Percentiles rank a stretch among this genome's conserved stretches.
These are phyloP conservation scores for Dissophora ornata DNA, from an alignment of 192 early-diverging fungal species.

Conservation along the genomic window DNA sequence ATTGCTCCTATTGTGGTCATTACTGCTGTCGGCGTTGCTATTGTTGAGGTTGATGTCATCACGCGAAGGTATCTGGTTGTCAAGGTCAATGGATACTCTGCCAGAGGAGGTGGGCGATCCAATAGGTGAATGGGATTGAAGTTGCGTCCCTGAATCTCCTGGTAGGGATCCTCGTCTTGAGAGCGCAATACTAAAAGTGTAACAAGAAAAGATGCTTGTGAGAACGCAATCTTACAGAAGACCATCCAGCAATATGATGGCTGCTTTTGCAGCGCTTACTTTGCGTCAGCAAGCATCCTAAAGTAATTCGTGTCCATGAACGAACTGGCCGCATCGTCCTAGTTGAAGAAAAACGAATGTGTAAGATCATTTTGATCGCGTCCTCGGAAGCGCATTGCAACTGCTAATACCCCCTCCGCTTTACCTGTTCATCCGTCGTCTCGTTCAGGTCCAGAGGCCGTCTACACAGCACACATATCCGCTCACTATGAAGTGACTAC, in stretches of 20 bases:
- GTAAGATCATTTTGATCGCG: no score
- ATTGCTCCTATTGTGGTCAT: neutral
- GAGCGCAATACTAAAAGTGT: slow-evolving; percentile 12
- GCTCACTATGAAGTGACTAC: slow-evolving; percentile 28
- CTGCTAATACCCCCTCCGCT: no score
- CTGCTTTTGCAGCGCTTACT: no score
- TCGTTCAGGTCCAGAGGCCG: slow-evolving; percentile 47
- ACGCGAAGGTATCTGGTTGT: slow-evolving; percentile 6
- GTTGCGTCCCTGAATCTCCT: slow-evolving; percentile 1
- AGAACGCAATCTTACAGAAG: neutral
- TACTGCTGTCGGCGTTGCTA: neutral
- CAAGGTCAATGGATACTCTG: slow-evolving; percentile 36
- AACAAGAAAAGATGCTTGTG: neutral
- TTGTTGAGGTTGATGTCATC: neutral
- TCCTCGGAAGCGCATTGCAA: no score
- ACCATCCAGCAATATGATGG: no score
- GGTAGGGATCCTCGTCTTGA: slow-evolving; percentile 20
- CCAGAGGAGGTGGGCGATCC: slow-evolving; percentile 39
- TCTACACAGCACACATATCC: slow-evolving; percentile 51
- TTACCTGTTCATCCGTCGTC: slow-evolving; percentile 17
- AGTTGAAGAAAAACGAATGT: slow-evolving; percentile 3
- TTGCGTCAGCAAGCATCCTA: slow-evolving; percentile 60
- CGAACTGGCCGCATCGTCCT: slow-evolving; percentile 19
- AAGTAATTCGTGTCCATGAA: slow-evolving; percentile 70
- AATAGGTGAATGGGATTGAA: slow-evolving; percentile 3